These are phyloP conservation scores for Candida easanensis DNA, from an alignment of 805 yeast genomes.

Conservation along the genomic window DNA sequence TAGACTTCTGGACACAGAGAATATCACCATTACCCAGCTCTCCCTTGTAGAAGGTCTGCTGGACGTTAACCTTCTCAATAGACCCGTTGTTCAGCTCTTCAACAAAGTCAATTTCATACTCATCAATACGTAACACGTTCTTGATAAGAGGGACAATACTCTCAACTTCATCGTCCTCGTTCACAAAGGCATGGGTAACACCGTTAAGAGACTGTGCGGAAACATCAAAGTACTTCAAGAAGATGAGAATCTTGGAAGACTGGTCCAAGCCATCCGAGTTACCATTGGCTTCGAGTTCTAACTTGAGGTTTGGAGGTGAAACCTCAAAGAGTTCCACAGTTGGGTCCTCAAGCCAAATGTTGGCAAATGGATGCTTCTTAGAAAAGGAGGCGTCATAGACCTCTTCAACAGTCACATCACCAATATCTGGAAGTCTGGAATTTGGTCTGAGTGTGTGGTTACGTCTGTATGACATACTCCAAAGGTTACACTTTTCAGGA, in stretches of 20 bases:
- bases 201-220: slow-evolving; percentile 56
- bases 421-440: slow-evolving; percentile 31
- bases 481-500: slow-evolving; percentile 45
- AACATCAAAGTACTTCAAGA: slow-evolving; percentile 68
- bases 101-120: slow-evolving; percentile 36
- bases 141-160: slow-evolving; percentile 40
- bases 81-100: slow-evolving; percentile 63
- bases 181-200: slow-evolving; percentile 54
- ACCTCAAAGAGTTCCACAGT: slow-evolving; percentile 19
- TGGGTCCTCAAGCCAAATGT: slow-evolving; percentile 67
- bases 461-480: slow-evolving; percentile 57
- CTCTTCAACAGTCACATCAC: slow-evolving; percentile 46
- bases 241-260: slow-evolving; percentile 33
- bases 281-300: slow-evolving; percentile 8
- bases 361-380: slow-evolving; percentile 46
- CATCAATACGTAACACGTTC: slow-evolving; percentile 37
- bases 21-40: slow-evolving; percentile 74
- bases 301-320: slow-evolving; percentile 4
- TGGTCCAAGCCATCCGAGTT: slow-evolving; percentile 24
- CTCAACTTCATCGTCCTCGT: slow-evolving; percentile 43
- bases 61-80: slow-evolving; percentile 39
- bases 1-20: slow-evolving; percentile 30
- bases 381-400: slow-evolving; percentile 46
- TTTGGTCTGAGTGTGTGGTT: slow-evolving; percentile 72
- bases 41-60: slow-evolving; percentile 46